Base-by-base conservation (phyloP, 2,329 filamentous ascomycete genomes). In the Escovopsis weberi region DNA sequence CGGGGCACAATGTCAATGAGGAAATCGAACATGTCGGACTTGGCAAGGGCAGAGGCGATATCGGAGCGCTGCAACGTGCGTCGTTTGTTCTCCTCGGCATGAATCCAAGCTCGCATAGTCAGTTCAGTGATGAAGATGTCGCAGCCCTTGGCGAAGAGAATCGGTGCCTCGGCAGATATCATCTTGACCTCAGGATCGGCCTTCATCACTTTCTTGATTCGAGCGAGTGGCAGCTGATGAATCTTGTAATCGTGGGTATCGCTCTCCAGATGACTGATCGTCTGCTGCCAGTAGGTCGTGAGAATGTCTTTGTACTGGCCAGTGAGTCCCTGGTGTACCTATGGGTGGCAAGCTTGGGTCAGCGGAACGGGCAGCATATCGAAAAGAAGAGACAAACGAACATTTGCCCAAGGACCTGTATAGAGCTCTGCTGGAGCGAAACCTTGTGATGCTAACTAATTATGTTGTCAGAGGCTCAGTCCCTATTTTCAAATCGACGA, bases 201-300 rank as follows among this genome's bases (percentile, higher is more conserved):
- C 67, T 98, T 98, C 91, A 98, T 98, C 51, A 98, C 91, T 64
- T 98, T 98, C 72, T 98, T 98, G 68, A 98, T 98, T 43, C 91
- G 82, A n/a, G 91, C 91, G 35, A 98, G 73, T 2, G 91, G 91
- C 34, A 98, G 73, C 62, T 96, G 91, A 61, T 98, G 91, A 44
- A 96, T 76, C 66, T 98, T 98, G 73, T 96, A 98, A 64, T 98
- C 91, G 62, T 98, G 91, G 39, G 83, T 86, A 55, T 96, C 91
- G 46, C 76, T 85, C 66, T 98, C 91, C 45, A 98, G 78, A 60
- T 94, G 87, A 51, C 82, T 89, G 66, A 98, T 94, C 48, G 88
- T 91, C 58, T 98, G 89, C 63, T 98, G 91, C 91, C 91, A 98
- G 67, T 98, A 98, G 6, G 89, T 95, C 37, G 93, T 95, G 54